Evolutionary conservation across 73 alveolate species (phyloP), one percentile per base, ranked within the genome.

Genomic region (Paramecium primaurelia): DNA sequence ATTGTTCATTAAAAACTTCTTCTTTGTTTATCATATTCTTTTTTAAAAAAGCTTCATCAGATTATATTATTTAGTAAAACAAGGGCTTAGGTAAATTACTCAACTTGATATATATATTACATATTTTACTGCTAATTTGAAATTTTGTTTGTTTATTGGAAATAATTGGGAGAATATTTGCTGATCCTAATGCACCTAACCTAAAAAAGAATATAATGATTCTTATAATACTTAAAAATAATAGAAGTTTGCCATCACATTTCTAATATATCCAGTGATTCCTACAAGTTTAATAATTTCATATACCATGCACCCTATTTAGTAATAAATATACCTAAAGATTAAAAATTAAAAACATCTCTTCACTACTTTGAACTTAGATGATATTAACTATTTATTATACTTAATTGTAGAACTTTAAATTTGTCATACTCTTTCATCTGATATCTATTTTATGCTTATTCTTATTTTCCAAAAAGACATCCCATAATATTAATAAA

Each of bases 261-360:
- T 73, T 30, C 34, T 73, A 6, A 73, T 14, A 73, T 14, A 73
- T 38, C 87, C 87, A 73, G 22, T 37, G 58, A 73, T 73, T 73
- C 87, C 87, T 73, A 73, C 69, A 54, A 37, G 34, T 32, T 73
- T 73, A 73, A 30, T 12, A 14, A 37, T 30, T n/a, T 38, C 87
- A 73, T 37, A 28, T 73, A 73, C 87, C 87, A 73, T 37, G 59
- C 59, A n/a, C 87, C 87, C 87, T 73, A 73, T 30, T 73, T 30
- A 30, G 47, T 73, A 37, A 30, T 30, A 73, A 37, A 73, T 36
- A 36, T 73, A 73, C 87, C 34, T 73, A 37, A 34, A 73, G 59
- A 37, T 40, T 73, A 44, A 73, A 73, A 12, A 73, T 37, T n/a
- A 73, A 22, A 73, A 30, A 73, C 58, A 73, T 37, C 34, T 73